Evolutionary conservation across 2,329 filamentous ascomycete genomes (phyloP), one percentile per base, ranked within the genome.

Genomic region (Penicillium sp.): DNA sequence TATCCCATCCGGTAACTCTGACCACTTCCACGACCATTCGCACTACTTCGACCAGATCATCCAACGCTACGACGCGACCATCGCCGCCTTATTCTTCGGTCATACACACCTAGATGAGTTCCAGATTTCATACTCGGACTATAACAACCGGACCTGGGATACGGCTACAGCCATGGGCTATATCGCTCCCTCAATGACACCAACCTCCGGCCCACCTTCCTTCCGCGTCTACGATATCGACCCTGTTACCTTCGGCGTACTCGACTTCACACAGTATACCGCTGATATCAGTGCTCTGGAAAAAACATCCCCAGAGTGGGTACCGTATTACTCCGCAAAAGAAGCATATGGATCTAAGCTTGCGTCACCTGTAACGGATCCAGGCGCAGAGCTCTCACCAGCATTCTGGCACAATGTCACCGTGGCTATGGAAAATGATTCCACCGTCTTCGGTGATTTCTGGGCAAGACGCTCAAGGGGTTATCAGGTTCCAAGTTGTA

Each of bases 371-470:
- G 61, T 80, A 19, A 69, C 69, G 10, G 74, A 75, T 4, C 70
- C 69, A 0, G 50, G 61, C 0, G 66, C 68, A 6, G 78, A 86
- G 61, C 77, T 88, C 33, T 83, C 80, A 1, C 80, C 83, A 0
- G 79, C 79, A 1, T 86, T 86, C 69, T 87, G 84, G 84, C 84
- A 86, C 67, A 79, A 82, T 61, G 74, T 86, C 21, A 86, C 84
- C 1, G 72, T 72, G 1, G 67, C 73, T 3, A 78, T 86, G 49
- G 79, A 82, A 58, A 62, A 57, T 4, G 69, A 83, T 54, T 61
- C 75, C 2, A 58, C 65, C 0, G 68, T 76, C 1, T 85, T 86
- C 62, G 71, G 78, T 16, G 72, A 69, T 3, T 86, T 79, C 66
- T 76, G 78, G 49, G 67, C 72, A 0, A 75, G 82, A 54, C 82